Evolutionary conservation across 495 filamentous ascomycete species (phyloP).

Genomic region (Mytilinidion resinicola): DNA sequence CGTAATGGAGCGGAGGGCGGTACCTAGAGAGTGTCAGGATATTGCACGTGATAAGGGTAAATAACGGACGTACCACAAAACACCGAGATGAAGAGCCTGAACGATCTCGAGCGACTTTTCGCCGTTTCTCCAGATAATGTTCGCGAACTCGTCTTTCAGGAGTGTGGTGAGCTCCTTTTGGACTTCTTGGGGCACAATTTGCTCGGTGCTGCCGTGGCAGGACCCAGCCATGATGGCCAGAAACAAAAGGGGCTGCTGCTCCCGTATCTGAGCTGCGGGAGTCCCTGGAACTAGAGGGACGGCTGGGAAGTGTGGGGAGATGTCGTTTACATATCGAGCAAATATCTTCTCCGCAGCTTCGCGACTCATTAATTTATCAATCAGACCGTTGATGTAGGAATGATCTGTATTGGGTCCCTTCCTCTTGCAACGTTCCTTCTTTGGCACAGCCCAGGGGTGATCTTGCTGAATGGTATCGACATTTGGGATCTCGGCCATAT

Average conservation of each 20-base stretch:
- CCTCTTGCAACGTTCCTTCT: conserved; percentile 17
- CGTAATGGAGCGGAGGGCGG: conserved; percentile 70
- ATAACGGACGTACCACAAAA: conserved; percentile 18
- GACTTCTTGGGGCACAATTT: conserved; percentile 28
- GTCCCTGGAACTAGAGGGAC: conserved; percentile 67
- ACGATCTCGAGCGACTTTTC: conserved; percentile 83
- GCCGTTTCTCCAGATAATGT: conserved; percentile 65
- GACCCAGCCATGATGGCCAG: conserved; percentile 68
- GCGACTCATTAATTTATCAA: conserved; percentile 55
- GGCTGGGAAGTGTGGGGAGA: conserved; percentile 67
- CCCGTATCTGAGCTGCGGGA: conserved; percentile 60
- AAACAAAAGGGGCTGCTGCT: conserved; percentile 70
- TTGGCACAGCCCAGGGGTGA: conserved; percentile 13
- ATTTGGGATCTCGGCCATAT: neutral
- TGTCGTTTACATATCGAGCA: conserved; percentile 58
- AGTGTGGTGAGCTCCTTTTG: conserved; percentile 55
- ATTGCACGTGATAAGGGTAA: neutral
- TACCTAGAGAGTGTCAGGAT: conserved; percentile 55
- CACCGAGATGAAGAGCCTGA: conserved; percentile 57
- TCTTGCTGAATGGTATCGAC: conserved; percentile 15
- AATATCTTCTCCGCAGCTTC: conserved; percentile 61
- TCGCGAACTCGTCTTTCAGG: conserved; percentile 64
- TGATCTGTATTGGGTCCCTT: conserved; percentile 33
- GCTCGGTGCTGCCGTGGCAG: conserved; percentile 50
- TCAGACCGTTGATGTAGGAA: conserved; percentile 59